phyloP scores from a whole-genome alignment of 1,284 basidiomycete species.

The Trichosporon inkin region DNA sequence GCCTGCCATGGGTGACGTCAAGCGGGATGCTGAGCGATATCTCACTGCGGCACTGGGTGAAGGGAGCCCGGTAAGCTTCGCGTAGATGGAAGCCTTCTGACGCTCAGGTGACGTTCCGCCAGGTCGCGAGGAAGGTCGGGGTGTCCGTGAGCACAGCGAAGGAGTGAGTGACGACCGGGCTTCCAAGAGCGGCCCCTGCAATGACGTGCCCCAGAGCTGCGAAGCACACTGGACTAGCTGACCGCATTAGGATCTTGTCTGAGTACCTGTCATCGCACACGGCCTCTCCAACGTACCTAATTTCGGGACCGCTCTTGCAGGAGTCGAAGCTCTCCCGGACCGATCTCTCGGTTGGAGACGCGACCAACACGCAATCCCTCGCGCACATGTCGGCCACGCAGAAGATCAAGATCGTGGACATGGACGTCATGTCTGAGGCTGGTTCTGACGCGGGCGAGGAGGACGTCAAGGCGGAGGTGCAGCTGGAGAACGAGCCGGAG shows the following conservation, averaged over 20 bases:
- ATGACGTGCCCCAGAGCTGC: no score
- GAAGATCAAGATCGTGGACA: constrained; percentile 41
- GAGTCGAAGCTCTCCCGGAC: constrained; percentile 31
- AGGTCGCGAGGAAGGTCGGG: constrained; percentile 37
- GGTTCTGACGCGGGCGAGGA: constrained; percentile 36
- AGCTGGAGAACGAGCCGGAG: constrained; percentile 20
- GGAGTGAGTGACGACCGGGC: constrained; percentile 29
- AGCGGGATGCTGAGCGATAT: constrained; percentile 2
- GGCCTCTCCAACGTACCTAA: constrained; percentile 35
- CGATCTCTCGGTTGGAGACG: neutral
- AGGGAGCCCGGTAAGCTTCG: constrained; percentile 4
- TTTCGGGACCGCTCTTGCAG: constrained; percentile 37
- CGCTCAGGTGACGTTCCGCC: constrained; percentile 38
- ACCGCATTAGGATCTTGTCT: constrained; percentile 25
- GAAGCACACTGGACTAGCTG: neutral
- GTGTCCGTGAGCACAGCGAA: constrained; percentile 43
- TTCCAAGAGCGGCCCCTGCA: neutral
- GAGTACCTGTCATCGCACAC: constrained; percentile 26
- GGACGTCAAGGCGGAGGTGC: constrained; percentile 21
- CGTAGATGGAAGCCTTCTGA: neutral
- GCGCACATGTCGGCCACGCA: constrained; percentile 31
- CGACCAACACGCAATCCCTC: constrained; percentile 28
- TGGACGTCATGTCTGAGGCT: constrained; percentile 43
- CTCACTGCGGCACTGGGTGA: constrained; percentile 13
- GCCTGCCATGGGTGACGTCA: neutral